Base-by-base conservation (phyloP, 495 filamentous ascomycete species). In the Tuber brumale region DNA sequence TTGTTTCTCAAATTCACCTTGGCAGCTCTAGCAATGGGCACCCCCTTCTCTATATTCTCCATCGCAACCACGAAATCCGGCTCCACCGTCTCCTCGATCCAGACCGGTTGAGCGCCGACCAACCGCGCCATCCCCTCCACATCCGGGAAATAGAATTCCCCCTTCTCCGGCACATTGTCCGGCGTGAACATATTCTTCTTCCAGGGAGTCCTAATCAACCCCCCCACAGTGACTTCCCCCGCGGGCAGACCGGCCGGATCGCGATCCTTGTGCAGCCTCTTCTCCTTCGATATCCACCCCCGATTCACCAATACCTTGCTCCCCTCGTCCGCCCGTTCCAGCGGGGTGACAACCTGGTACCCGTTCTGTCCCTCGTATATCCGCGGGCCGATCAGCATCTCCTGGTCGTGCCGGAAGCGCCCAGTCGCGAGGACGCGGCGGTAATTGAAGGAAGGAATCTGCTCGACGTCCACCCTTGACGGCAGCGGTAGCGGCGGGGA, bases 131-230 rank as follows among this genome's bases (percentile, higher is more conserved):
- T 99, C 86, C 97, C 88, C 80, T 89, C 83, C 69, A 99, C 92
- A 84, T 97, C 96, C 1, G 95, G 95, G 79, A 98, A 99, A 84
- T 97, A 95, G 82, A 95, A 99, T 85, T 92, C 91, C 72, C 90
- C 89, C 75, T 87, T 88, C 76, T 94, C 91, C 0, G 94, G 94
- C 76, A 89, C 86, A 80, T 98, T 99, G 0, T 90, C 90, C 0
- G 95, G 95, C 75, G 95, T 99, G 82, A 99, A 99, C 88, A 94
- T 91, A 82, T 99, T 99, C 88, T 93, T 96, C 88, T 94, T 92
- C 91, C 93, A 96, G 43, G 96, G 95, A 86, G 94, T 89, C 73
- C 95, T 85, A 82, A 99, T 83, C 82, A 99, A 82, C 6, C 95
- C 95, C 83, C 96, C 90, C 2, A 98, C 89, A 10, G 86, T 88